A percentile compares a stretch with the other conserved stretches of the same genome.
These are phyloP conservation scores for Crithidia expoeki DNA, from an alignment of 208 protist genomes.

Conservation along the genomic window DNA sequence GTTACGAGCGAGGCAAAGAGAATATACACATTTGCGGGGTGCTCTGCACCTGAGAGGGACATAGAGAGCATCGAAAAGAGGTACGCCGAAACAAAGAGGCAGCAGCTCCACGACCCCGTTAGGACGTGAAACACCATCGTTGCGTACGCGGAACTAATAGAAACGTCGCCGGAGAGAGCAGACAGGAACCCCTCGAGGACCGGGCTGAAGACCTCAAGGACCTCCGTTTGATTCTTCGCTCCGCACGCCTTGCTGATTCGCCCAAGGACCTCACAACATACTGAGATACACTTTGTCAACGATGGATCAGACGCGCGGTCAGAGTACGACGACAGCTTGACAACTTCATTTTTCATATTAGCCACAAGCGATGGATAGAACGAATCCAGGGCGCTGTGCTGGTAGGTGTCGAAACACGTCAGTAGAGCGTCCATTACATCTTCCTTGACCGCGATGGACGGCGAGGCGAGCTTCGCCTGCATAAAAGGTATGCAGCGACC, in stretches of 20 bases:
- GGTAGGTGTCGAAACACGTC: conserved; percentile 37
- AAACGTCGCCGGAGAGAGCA: conserved; percentile 17
- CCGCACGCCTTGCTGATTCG: conserved; percentile 32
- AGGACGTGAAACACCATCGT: conserved; percentile 77
- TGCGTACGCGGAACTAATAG: conserved; percentile 58
- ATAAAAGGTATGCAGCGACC: conserved; percentile 74
- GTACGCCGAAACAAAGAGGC: conserved; percentile 34
- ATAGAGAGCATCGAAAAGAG: conserved; percentile 47
- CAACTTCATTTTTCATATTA: conserved; percentile 62
- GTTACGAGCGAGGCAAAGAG: conserved; percentile 40
- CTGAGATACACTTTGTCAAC: conserved; percentile 38
- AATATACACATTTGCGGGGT: conserved; percentile 26
- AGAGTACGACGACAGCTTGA: conserved; percentile 53
- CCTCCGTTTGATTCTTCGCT: conserved; percentile 13
- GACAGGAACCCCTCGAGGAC: conserved; percentile 38
- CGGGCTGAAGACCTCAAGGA: conserved; percentile 41
- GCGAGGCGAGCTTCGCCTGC: conserved; percentile 66
- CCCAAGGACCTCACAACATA: conserved; percentile 40
- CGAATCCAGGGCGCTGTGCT: conserved; percentile 13
- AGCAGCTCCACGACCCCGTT: conserved; percentile 38
- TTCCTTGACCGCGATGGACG: conserved; percentile 68
- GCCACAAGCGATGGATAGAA: conserved; percentile 39
- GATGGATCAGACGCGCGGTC: conserved; percentile 32
- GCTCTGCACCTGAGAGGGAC: conserved; percentile 23
- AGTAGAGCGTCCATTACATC: conserved; percentile 52